Evolutionary conservation across 805 yeast species (phyloP).

Genomic region (Saturnispora ahearnii): DNA sequence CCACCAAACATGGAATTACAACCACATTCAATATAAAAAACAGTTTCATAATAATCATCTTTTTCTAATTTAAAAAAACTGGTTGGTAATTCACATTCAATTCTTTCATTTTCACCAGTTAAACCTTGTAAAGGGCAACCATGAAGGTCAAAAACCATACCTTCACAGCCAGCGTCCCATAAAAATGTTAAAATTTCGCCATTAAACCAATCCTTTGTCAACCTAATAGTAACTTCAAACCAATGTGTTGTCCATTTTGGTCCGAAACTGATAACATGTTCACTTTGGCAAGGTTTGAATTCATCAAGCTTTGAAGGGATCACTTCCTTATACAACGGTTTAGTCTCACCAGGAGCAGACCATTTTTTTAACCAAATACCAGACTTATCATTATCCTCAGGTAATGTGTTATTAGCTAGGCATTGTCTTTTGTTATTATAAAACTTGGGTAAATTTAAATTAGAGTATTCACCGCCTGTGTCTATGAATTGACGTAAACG

Average conservation of each 20-base stretch:
- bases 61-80: constrained; percentile 31
- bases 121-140: constrained; percentile 77
- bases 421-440: constrained; percentile 50
- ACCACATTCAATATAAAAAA: constrained; percentile 77
- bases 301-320: constrained; percentile 38
- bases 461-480: constrained; percentile 60
- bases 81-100: constrained; percentile 59
- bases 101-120: constrained; percentile 78
- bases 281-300: constrained; percentile 53
- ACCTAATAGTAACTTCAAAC: constrained; percentile 61
- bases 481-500: constrained; percentile 70
- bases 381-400: constrained; percentile 23
- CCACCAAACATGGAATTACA: constrained; percentile 91
- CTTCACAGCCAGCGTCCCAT: constrained; percentile 86
- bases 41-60: constrained; percentile 37
- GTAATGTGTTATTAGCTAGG: constrained; percentile 17
- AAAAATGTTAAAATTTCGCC: constrained; percentile 19
- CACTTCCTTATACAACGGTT: constrained; percentile 59
- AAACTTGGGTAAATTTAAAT: constrained; percentile 72
- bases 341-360: constrained; percentile 59
- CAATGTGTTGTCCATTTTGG: constrained; percentile 98
- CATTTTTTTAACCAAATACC: constrained; percentile 56
- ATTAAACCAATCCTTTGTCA: constrained; percentile 53
- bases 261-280: constrained; percentile 57
- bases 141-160: constrained; percentile 56